Evolutionary conservation across 805 yeast species (phyloP), one percentile per base, ranked within the genome.

Genomic region (Cyberlindnera euphorbiae): DNA sequence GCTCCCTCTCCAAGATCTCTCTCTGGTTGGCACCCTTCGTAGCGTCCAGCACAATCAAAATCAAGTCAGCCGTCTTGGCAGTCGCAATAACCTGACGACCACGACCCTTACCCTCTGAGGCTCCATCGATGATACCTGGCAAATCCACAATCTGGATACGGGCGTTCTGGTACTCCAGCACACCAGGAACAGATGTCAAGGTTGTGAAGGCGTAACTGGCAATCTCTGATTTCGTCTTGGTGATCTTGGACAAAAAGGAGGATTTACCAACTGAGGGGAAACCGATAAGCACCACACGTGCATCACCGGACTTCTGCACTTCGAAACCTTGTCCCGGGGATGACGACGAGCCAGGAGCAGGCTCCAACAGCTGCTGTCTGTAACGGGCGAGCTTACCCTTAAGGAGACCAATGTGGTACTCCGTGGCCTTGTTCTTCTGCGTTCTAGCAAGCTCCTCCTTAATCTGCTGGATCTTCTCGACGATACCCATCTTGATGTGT

Each of bases 241-340:
- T 90, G 37, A 93, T 85, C 53, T 87, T 86, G 14, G 87, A 79
- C 41, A 90, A 67, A 46, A 90, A 77, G 2, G 96, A 86, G 1
- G 97, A 89, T 53, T 90, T 90, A 58, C 98, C 98, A 17, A 93
- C 98, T 2, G 97, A 89, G 13, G 98, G 98, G 59, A 89, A 90
- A 21, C 98, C 98, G 61, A 93, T 89, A 36, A 90, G 67, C 14
- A 94, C 94, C 3, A 87, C 95, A 49, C 98, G 73, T 0, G 97
- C 97, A 69, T 90, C 97, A 26, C 97, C 97, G 30, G 93, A 82
- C 60, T 93, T 90, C 29, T 87, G 78, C 2, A 90, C 97, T 62
- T 93, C 98, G 58, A 90, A 90, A 1, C 95, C 95, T 38, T 79
- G 81, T 9, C 87, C 87, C 17, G 78, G 72, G 12, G 83, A 71